Evolutionary conservation across 371 early-diverging fungal species (phyloP).

Genomic region (Mucor saturninus): DNA sequence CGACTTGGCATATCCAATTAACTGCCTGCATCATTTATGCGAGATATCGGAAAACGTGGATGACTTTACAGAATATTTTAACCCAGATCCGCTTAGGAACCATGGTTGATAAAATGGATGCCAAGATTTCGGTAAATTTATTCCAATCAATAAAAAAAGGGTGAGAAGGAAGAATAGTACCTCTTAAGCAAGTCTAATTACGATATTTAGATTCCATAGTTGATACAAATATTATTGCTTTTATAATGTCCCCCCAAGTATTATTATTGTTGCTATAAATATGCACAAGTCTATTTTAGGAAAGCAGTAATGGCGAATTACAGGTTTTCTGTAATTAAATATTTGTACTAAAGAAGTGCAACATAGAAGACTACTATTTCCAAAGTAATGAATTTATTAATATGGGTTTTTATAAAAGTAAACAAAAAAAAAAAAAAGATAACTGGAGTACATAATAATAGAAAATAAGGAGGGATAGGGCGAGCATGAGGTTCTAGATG

Average conservation of each 20-base stretch:
- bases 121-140: neutral
- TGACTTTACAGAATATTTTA: constrained; percentile 29
- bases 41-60: constrained; percentile 46
- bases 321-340: neutral
- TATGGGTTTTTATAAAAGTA: neutral
- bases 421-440: neutral
- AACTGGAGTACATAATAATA: neutral
- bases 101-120: neutral
- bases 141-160: too few relatives aligned
- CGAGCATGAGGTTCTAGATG: too few relatives aligned
- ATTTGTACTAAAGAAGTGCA: neutral
- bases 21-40: constrained; percentile 49
- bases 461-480: neutral
- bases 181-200: too few relatives aligned
- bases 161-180: too few relatives aligned
- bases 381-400: too few relatives aligned
- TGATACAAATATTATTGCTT: too few relatives aligned
- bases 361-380: too few relatives aligned
- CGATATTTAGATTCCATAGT: too few relatives aligned
- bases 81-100: constrained; percentile 9
- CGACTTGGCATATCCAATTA: constrained; percentile 49
- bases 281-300: too few relatives aligned
- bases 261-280: too few relatives aligned
- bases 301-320: neutral
- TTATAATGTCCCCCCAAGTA: too few relatives aligned